Conservation (phyloP, 768 basidiomycete species). For the Tricholoma terreum region DNA sequence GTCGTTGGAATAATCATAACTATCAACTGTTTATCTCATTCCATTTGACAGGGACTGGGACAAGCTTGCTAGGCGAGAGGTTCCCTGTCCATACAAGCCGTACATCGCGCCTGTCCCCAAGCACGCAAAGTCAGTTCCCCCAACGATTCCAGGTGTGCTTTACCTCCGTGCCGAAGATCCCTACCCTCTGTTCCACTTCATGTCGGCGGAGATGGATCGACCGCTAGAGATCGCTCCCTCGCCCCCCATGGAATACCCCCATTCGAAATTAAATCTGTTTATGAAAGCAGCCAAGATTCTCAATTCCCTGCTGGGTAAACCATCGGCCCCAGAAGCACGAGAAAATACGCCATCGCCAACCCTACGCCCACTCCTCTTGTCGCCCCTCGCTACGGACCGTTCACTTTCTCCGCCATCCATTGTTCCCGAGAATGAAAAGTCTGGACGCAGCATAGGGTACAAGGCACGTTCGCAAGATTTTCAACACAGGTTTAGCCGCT, state of each 20-base stretch:
- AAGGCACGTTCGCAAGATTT: too few species aligned
- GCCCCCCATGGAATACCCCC: too few species aligned
- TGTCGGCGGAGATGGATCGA: neutral
- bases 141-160: neutral
- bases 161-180: neutral
- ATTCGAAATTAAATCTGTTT: neutral
- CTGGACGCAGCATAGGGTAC: too few species aligned
- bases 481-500: too few species aligned
- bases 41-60: neutral
- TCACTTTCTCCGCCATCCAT: too few species aligned
- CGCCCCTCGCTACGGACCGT: too few species aligned
- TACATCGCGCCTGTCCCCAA: conserved; percentile 2
- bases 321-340: too few species aligned
- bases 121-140: neutral
- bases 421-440: too few species aligned
- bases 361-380: too few species aligned
- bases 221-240: neutral
- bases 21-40: neutral
- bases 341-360: too few species aligned
- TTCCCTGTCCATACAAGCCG: neutral
- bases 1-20: neutral
- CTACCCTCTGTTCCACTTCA: neutral
- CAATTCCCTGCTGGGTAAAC: neutral
- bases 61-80: neutral
- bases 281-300: neutral